These are phyloP conservation scores for Uromyces viciae-fabae DNA, from an alignment of 1,284 basidiomycete genomes.

Conservation along the genomic window DNA sequence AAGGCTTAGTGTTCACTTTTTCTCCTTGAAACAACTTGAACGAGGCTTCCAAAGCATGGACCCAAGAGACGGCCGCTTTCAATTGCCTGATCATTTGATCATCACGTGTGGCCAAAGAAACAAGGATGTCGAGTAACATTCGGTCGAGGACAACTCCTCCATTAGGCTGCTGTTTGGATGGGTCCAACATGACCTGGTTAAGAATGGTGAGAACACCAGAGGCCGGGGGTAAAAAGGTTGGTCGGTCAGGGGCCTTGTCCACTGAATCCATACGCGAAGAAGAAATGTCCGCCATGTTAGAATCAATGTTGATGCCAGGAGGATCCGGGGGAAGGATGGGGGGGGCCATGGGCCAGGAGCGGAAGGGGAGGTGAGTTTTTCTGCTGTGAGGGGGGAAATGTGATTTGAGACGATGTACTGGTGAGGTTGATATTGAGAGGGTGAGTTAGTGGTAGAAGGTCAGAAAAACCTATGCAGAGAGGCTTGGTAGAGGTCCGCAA, in stretches of 20 bases:
- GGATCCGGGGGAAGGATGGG: neutral
- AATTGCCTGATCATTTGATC: no score
- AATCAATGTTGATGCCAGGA: neutral
- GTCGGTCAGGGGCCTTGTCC: neutral
- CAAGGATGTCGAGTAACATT: no score
- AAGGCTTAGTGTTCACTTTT: neutral
- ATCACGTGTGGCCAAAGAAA: no score
- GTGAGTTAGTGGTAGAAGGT: no score
- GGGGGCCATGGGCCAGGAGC: neutral
- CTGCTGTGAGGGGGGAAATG: neutral
- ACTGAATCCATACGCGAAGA: neutral
- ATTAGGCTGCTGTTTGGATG: neutral
- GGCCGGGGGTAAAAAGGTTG: no score
- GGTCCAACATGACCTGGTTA: neutral
- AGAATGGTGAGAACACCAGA: neutral
- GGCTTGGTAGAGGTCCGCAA: no score
- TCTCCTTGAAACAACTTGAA: neutral
- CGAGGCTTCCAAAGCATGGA: no score
- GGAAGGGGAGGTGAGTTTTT: neutral
- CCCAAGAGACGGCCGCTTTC: neutral
- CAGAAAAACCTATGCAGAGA: no score
- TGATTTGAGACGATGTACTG: no score
- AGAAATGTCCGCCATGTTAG: neutral
- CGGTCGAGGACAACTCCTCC: neutral
- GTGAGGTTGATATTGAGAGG: no score